Percentiles rank a stretch among this genome's conserved stretches.
phyloP scores from a whole-genome alignment of 2,329 filamentous ascomycete species.

The Zymoseptoria crescenta region DNA sequence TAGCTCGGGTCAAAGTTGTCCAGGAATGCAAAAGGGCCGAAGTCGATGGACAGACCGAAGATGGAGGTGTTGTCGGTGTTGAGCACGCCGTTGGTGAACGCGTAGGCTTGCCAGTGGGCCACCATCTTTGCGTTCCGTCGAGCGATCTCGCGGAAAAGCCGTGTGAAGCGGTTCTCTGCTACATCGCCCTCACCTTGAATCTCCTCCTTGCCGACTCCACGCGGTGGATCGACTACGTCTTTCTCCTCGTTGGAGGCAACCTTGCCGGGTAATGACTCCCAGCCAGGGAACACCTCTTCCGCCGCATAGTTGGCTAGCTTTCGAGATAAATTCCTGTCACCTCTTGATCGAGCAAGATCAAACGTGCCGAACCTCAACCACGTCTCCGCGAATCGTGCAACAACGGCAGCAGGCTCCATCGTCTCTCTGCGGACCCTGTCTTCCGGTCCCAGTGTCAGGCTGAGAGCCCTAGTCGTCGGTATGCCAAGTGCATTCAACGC shows the following conservation, averaged over 20 bases:
- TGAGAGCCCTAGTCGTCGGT: conserved; percentile 77
- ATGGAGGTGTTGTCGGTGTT: conserved; percentile 98
- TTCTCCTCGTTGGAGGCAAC: conserved; percentile 42
- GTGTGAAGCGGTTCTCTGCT: conserved; percentile 77
- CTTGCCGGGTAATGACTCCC: conserved; percentile 68
- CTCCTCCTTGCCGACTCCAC: conserved; percentile 38
- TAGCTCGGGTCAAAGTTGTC: conserved; percentile 93
- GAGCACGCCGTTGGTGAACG: conserved; percentile 97
- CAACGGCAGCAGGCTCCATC: conserved; percentile 84
- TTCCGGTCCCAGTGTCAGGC: conserved; percentile 68
- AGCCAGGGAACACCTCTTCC: conserved; percentile 80
- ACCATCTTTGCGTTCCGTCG: conserved; percentile 81
- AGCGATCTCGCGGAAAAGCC: conserved; percentile 80
- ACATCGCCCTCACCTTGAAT: conserved; percentile 57
- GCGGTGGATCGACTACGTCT: conserved; percentile 37
- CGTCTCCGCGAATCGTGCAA: conserved; percentile 79
- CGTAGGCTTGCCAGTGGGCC: conserved; percentile 92
- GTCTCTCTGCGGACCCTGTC: conserved; percentile 68
- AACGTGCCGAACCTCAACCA: conserved; percentile 96
- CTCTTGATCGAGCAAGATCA: conserved; percentile 76
- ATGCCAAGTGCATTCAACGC: conserved; percentile 77
- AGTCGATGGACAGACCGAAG: conserved; percentile 82
- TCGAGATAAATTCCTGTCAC: conserved; percentile 67
- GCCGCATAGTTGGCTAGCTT: conserved; percentile 74
- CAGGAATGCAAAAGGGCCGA: conserved; percentile 94